Percentiles rank a stretch among this genome's conserved stretches.
Conservation (phyloP, 164 flowering plant species). For the Aristolochia fimbriata region DNA sequence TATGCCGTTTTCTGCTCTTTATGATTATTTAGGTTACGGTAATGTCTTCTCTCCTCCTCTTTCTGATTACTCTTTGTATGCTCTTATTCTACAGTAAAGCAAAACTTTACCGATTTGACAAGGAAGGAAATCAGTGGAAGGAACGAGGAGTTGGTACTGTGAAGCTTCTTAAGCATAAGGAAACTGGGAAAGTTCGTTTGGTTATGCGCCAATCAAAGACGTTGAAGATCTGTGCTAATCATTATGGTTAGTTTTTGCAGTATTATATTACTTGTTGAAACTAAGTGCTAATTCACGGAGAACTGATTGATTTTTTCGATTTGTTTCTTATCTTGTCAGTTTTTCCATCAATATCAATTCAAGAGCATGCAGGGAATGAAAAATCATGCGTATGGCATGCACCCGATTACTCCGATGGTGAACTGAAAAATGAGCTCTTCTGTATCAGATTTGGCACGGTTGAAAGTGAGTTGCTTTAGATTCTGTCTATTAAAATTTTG, state of each 20-base stretch:
- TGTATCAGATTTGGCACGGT: constrained; percentile 27
- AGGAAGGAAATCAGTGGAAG: constrained; percentile 36
- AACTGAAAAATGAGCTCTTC: constrained; percentile 31
- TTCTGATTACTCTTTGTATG: not conserved
- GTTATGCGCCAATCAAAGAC: constrained; percentile 34
- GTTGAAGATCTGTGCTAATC: constrained; percentile 35
- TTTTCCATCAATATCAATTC: constrained; percentile 18
- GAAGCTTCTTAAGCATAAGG: constrained; percentile 34
- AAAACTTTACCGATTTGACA: constrained; percentile 35
- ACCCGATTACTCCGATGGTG: constrained; percentile 31
- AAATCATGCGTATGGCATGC: constrained; percentile 40
- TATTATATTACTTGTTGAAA: not conserved
- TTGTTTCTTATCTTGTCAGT: constrained; percentile 10
- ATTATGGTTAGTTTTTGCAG: constrained; percentile 12
- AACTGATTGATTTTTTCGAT: not conserved
- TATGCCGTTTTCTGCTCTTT: not conserved
- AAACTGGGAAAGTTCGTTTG: constrained; percentile 27
- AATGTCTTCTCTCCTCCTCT: not conserved
- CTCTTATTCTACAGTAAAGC: constrained; percentile 18
- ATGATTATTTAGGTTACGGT: no score
- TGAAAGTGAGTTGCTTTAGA: constrained; percentile 23
- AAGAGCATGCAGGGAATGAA: constrained; percentile 29
- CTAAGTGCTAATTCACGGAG: not conserved
- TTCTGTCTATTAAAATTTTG: not conserved
- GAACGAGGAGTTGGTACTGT: constrained; percentile 37